These are phyloP conservation scores for Sphaceloma murrayae DNA, from an alignment of 2,329 filamentous ascomycete species.

Conservation along the genomic window DNA sequence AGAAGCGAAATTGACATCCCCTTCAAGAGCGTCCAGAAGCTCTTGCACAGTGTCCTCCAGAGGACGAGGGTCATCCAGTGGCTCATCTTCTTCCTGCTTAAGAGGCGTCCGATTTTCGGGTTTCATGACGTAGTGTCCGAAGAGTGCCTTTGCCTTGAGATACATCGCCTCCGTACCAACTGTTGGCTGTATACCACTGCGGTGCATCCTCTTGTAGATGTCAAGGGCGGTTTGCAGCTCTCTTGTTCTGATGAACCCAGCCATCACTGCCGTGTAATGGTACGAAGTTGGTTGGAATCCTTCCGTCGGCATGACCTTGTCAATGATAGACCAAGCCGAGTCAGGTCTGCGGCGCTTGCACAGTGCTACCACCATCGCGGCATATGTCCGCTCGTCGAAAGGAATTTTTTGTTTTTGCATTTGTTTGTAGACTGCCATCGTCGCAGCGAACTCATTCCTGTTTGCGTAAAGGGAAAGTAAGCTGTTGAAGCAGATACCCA, in stretches of 20 bases:
- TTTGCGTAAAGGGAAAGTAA: slow-evolving; percentile 61
- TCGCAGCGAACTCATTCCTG: slow-evolving; percentile 48
- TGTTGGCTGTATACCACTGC: slow-evolving; percentile 31
- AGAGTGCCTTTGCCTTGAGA: slow-evolving; percentile 28
- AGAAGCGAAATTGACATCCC: slow-evolving; percentile 21
- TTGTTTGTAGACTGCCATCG: slow-evolving; percentile 44
- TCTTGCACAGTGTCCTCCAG: slow-evolving; percentile 32
- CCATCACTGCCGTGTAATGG: slow-evolving; percentile 47
- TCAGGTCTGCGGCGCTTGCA: slow-evolving; percentile 44
- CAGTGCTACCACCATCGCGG: slow-evolving; percentile 51
- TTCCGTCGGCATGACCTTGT: slow-evolving; percentile 41
- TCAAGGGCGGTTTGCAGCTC: slow-evolving; percentile 40
- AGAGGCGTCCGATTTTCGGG: background rate
- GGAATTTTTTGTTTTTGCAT: slow-evolving; percentile 46
- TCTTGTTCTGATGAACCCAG: slow-evolving; percentile 36
- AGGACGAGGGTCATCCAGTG: slow-evolving; percentile 29
- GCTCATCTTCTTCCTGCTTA: slow-evolving; percentile 30
- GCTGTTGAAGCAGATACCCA: slow-evolving; percentile 66
- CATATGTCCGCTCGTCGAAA: slow-evolving; percentile 50
- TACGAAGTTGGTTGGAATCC: slow-evolving; percentile 37
- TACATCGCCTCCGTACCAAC: slow-evolving; percentile 37
- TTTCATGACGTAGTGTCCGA: slow-evolving; percentile 25
- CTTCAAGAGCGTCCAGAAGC: slow-evolving; percentile 20
- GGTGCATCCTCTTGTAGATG: slow-evolving; percentile 40
- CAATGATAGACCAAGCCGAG: slow-evolving; percentile 46